phyloP scores from a whole-genome alignment of 2,329 filamentous ascomycete species.

The Talaromyces rugulosus region DNA sequence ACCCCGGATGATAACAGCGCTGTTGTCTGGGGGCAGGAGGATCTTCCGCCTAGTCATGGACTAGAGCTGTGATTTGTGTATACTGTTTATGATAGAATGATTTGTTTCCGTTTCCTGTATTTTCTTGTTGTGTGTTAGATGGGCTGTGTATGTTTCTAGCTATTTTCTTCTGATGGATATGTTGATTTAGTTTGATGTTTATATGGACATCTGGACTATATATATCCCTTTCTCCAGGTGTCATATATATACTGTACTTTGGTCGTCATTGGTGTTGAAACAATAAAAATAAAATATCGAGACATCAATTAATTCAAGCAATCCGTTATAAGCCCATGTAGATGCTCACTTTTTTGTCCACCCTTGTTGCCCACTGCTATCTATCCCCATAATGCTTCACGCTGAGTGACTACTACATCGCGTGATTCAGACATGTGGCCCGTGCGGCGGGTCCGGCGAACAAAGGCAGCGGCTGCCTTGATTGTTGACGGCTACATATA shows the following conservation, averaged over 20 bases:
- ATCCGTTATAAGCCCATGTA: too few relatives aligned
- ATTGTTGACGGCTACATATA: too few relatives aligned
- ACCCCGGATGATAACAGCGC: background rate
- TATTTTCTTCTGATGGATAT: too few relatives aligned
- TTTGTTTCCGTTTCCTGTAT: background rate
- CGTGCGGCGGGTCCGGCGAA: too few relatives aligned
- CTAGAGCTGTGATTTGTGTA: background rate
- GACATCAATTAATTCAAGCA: too few relatives aligned
- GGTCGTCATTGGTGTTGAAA: background rate
- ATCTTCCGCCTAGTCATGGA: background rate
- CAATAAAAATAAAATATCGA: too few relatives aligned
- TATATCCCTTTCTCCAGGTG: background rate
- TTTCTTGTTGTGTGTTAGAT: background rate
- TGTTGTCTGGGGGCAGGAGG: background rate
- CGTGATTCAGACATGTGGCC: too few relatives aligned
- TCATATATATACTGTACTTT: background rate
- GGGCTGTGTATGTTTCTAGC: background rate
- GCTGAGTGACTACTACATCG: too few relatives aligned
- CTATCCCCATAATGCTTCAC: too few relatives aligned
- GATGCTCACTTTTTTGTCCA: too few relatives aligned
- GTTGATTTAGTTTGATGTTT: background rate
- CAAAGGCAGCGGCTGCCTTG: too few relatives aligned
- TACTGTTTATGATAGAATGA: background rate
- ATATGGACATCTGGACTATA: background rate
- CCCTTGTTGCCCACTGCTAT: too few relatives aligned